Evolutionary conservation across 108 stramenopile species (phyloP), one percentile per base, ranked within the genome.

Genomic region (Parietichytrium sp.): DNA sequence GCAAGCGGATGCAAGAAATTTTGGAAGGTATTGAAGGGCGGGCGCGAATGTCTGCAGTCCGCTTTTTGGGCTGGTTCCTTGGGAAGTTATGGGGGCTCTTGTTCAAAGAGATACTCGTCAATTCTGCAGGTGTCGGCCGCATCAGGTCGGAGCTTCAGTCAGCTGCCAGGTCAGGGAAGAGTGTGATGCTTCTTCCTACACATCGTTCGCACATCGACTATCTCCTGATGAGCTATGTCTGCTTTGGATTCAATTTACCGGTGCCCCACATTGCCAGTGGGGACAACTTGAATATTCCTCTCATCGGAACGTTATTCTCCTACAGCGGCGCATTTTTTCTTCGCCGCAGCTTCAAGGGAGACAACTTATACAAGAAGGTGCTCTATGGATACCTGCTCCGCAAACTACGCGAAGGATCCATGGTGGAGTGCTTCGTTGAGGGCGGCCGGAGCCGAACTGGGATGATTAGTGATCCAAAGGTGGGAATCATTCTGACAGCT

Each of bases 291-390:
- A 72, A 72, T 42, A 72, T 72, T 2, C 61, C 61, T n/a, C 38
- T 72, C 42, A 72, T 72, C 42, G 61, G 61, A 27, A 33, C 61
- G 6, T 38, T 72, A 1, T 72, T 72, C 42, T 72, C 61, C 0
- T 72, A 72, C 61, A 45, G 38, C 0, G 61, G 61, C 61, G 61
- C 61, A 0, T 72, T 72, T 42, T 72, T 72, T 45, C 42, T 72
- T 8, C 61, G 61, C 29, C 61, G 61, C 10, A 45, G 38, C 13
- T 72, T 72, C 45, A 33, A 42, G n/a, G 61, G 61, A 13, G 61
- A 72, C 61, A 72, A 72, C 2, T 25, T 72, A n/a, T 72, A 72
- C 61, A 72, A 72, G 45, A 72, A 72, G 61, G 61, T 72, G 10
- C 61, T 72, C 15, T 72, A 72, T 42, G 61, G 61, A n/a, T 72